Percentiles rank a stretch among this genome's conserved stretches.
Evolutionary conservation across 805 yeast genomes (phyloP).

Genomic region (Yamadazyma endophytica): DNA sequence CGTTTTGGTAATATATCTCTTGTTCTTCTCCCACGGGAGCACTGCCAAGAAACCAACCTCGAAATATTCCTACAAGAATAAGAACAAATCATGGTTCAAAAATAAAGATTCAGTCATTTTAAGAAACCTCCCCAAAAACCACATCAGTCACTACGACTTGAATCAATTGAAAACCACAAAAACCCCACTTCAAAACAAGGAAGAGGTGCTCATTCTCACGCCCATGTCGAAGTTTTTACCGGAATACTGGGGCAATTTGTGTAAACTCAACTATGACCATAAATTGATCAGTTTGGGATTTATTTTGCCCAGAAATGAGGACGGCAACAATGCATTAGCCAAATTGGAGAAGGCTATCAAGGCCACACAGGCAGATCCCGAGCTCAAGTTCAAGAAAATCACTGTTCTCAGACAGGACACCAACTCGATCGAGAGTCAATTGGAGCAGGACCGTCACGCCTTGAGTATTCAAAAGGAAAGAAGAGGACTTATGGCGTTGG

Average conservation of each 20-base stretch:
- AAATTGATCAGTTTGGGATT: conserved; percentile 84
- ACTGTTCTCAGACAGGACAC: conserved; percentile 90
- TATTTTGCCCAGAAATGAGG: conserved; percentile 76
- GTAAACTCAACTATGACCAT: conserved; percentile 76
- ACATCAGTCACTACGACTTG: conserved; percentile 79
- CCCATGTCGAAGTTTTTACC: conserved; percentile 87
- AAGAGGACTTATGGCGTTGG: conserved; percentile 87
- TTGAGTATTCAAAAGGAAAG: conserved; percentile 81
- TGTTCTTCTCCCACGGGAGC: conserved; percentile 25
- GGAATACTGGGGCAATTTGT: conserved; percentile 83
- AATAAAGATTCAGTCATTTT: conserved; percentile 47
- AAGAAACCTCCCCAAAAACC: conserved; percentile 62
- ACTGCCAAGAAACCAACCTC: conserved; percentile 13
- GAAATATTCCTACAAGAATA: conserved; percentile 46
- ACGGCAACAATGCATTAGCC: conserved; percentile 77
- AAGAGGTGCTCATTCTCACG: conserved; percentile 79
- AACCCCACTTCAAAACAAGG: conserved; percentile 69
- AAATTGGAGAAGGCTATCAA: conserved; percentile 74
- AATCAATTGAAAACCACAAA: conserved; percentile 71
- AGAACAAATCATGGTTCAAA: conserved; percentile 45
- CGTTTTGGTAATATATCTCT: conserved; percentile 38
- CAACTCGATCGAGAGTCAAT: conserved; percentile 67
- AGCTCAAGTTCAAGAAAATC: conserved; percentile 71
- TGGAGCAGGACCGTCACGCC: conserved; percentile 90
- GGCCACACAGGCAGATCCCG: conserved; percentile 55